These are phyloP conservation scores for Nelumbo lutea DNA, from an alignment of 164 flowering plant genomes.

Conservation along the genomic window DNA sequence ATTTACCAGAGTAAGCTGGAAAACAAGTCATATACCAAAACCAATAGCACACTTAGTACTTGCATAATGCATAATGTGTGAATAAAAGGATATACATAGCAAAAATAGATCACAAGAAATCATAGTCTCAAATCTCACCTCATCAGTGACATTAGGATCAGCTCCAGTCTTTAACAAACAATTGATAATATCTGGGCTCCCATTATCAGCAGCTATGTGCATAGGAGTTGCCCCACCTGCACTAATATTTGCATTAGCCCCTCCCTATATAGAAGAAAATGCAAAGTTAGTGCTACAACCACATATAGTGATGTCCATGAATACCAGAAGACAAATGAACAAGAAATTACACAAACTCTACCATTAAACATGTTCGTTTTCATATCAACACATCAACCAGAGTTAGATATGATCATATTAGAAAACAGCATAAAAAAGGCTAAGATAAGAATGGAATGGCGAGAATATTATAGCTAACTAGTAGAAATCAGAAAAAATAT, in stretches of 20 bases:
- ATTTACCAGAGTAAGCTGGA: too few species aligned
- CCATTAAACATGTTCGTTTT: not conserved
- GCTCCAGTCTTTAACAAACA: slow-evolving; percentile 88
- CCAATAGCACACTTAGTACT: too few species aligned
- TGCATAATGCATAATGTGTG: not conserved
- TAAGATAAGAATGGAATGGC: not conserved
- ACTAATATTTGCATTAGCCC: slow-evolving; percentile 65
- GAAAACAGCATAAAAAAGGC: not conserved
- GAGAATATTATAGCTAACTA: not conserved
- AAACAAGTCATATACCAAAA: too few species aligned
- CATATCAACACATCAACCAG: not conserved
- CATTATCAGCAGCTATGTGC: slow-evolving; percentile 90
- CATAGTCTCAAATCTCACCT: slow-evolving; percentile 39
- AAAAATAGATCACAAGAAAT: not conserved
- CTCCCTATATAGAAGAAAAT: slow-evolving; percentile 52
- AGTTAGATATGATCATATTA: not conserved
- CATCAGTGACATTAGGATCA: slow-evolving; percentile 78
- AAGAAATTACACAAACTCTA: not conserved
- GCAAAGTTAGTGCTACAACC: slow-evolving; percentile 12
- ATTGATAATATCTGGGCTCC: slow-evolving; percentile 53
- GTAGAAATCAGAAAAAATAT: not conserved
- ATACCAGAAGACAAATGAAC: not conserved
- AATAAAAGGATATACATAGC: not conserved
- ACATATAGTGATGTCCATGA: not conserved
- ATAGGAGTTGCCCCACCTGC: slow-evolving; percentile 96